Base-by-base conservation (phyloP, 163 green algal species). In the Chlamydomonas reinhardtii region DNA sequence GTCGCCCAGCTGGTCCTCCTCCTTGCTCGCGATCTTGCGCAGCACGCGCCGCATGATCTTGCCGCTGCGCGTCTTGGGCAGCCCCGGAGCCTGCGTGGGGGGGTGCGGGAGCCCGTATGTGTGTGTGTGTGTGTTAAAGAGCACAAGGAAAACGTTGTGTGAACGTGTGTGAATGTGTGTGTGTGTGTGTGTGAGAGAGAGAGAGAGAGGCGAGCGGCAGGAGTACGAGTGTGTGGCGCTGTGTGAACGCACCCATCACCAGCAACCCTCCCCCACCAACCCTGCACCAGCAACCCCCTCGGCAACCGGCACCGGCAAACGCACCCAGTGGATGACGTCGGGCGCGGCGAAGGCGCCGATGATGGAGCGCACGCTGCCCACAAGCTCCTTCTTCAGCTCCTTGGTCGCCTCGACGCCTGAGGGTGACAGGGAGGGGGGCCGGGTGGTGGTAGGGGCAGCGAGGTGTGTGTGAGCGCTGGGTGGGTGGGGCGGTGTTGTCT, bases 1-100 rank as follows among this genome's bases (percentile, higher is more conserved):
- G 91, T 99, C 96, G 1, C 96, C 96, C 35, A 99, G 91, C 90
- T 98, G 81, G 43, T 96, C 90, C 82, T 97, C 92, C 89, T 98
- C 92, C 43, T 94, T 92, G 74, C 92, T 90, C 0, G 93, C 94
- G 85, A 99, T 97, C 81, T 91, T 91, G 52, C 86, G 80, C 74
- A 91, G 80, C n/a, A 97, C 92, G 66, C 97, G 93, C n/a, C 97
- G 94, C 96, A 99, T 99, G 91, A 99, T 99, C 92, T 99, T 99
- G 66, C 97, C 97, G 9, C 84, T 95, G 14, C 97, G 94, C 17
- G 90, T 93, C 86, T 93, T 93, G 77, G 90, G 90, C 73, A 93
- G 79, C 9, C 86, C 83, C 32, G 89, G 78, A 2, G 86, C 85
- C 76, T 91, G 96, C 20, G n/a, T 25, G 39, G 72, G 27, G 5